Evolutionary conservation across 179 eudicot species (phyloP), one percentile per base, ranked within the genome.

Genomic region (Silene noctiflora): DNA sequence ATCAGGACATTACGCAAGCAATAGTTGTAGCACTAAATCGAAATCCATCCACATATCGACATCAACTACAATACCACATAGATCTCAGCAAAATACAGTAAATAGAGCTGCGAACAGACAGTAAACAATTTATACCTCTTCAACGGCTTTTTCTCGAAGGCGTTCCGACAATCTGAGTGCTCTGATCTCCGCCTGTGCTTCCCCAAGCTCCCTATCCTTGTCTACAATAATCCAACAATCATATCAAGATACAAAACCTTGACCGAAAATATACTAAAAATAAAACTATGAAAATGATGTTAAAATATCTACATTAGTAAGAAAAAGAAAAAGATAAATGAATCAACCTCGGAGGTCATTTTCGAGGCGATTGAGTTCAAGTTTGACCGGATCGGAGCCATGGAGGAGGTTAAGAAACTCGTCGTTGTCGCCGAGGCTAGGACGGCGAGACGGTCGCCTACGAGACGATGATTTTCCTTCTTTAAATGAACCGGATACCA

Each of bases 371-470:
- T 91, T 94, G 29, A 90, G 90, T 87, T 92, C 97, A 62, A 93
- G 69, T 81, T 87, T 91, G 78, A 93, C 97, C 86, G 98, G 98
- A 93, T 93, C 98, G 86, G 98, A 93, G 4, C 97, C 98, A 76
- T 93, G 98, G 29, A 93, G 90, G 79, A 88, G 76, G 66, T 88
- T 93, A 21, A 93, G 51, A 82, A 90, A 88, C 74, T 93, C 98
- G 33, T 93, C 98, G 3, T 91, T 85, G 63, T 93, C 74, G 44
- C 74, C 98, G 71, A 91, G 73, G 69, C 98, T 91, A 7, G 94
- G 96, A 68, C 94, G 80, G 29, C 89, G 74, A 20, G 91, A 82
- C 13, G 81, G 83, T n/a, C 91, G 79, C 78, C 94, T 68, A 60
- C 97, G 83, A 46, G 89, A 81, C 0, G 87, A 84, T 27, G 76